Base-by-base conservation (phyloP, 1,284 basidiomycete genomes). In the Ceratorhiza oryzae-sativae region DNA sequence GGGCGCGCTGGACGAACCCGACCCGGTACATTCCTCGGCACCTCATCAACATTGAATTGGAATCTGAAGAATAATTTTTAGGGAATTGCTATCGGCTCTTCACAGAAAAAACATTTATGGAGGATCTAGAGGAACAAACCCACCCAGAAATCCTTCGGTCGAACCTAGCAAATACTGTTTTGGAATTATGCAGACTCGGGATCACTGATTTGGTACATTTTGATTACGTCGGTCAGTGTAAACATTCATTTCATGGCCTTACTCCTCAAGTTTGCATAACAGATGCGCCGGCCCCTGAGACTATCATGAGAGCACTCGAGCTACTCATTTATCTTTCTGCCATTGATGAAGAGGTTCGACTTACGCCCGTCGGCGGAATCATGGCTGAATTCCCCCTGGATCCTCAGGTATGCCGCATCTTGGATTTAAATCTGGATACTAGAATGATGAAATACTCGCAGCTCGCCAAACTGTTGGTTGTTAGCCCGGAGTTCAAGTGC, bases 371-470 rank as follows among this genome's bases (percentile, higher is more conserved):
- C 1, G 97, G 97, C 13, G 84, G 83, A 56, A 92, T 96, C 74
- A 98, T 99, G 97, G 97, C 97, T 12, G 96, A 98, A 76, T 98
- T 99, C 83, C 97, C 97, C 15, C 86, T 99, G 32, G 97, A 99
- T 79, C 97, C 97, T 36, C 97, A 98, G 84, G 91, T 90, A 75
- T 46, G 76, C 65, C 6, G 3, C 4, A 18, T 8, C 3, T 4
- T 3, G 4, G 3, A 10, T 9, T 3, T 18, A 8, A 4, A 8
- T 23, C 71, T 12, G n/a, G 9, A 45, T 10, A 2, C 41, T 12
- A 23, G 20, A 27, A 18, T 1, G 10, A 45, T 39, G 36, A 5
- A 6, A 18, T 10, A 4, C 3, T 10, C 15, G 42, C n/a, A 92
- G 88, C 86, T 98, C 75, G 89, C 97, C 53, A 97, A 98, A 82